Percentiles rank a stretch among this genome's conserved stretches.
These are phyloP conservation scores for Spirogloea muscicola DNA, from an alignment of 139 green algal species.

Conservation along the genomic window DNA sequence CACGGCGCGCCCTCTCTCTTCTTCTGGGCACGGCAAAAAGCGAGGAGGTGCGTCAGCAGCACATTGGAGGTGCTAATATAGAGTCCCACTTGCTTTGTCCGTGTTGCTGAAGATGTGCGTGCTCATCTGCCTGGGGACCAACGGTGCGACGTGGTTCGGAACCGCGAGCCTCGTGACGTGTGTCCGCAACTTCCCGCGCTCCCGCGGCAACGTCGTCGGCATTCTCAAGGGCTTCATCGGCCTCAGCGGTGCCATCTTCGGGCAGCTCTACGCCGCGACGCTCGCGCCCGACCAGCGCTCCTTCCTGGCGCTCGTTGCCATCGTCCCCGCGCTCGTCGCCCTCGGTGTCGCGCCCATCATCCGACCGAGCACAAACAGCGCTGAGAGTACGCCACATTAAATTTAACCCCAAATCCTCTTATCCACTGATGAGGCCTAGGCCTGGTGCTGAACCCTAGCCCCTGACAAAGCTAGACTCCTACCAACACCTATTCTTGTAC, in stretches of 20 bases:
- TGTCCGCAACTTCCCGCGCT: constrained; percentile 71
- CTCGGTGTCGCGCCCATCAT: constrained; percentile 2
- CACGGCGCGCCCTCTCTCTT: too few relatives aligned
- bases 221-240: constrained; percentile 67
- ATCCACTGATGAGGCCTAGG: too few relatives aligned
- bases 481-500: too few relatives aligned
- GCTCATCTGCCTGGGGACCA: constrained; percentile 11
- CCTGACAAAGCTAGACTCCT: too few relatives aligned
- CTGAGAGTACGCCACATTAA: neutral
- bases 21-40: too few relatives aligned
- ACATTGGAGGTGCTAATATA: too few relatives aligned
- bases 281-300: constrained; percentile 1
- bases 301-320: constrained; percentile 18
- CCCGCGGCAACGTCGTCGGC: constrained; percentile 74
- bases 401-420: too few relatives aligned
- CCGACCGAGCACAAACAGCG: constrained; percentile 5
- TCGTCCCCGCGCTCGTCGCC: constrained; percentile 6
- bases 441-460: too few relatives aligned
- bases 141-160: constrained; percentile 27
- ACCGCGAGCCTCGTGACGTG: constrained; percentile 16
- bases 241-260: constrained; percentile 45
- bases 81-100: neutral
- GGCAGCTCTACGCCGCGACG: constrained; percentile 14
- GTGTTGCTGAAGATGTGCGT: constrained; percentile 8
- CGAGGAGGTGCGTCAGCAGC: too few relatives aligned